Percentiles rank a stretch among this genome's conserved stretches.
Conservation (phyloP, 2,329 filamentous ascomycete genomes). For the Zasmidium angulare region DNA sequence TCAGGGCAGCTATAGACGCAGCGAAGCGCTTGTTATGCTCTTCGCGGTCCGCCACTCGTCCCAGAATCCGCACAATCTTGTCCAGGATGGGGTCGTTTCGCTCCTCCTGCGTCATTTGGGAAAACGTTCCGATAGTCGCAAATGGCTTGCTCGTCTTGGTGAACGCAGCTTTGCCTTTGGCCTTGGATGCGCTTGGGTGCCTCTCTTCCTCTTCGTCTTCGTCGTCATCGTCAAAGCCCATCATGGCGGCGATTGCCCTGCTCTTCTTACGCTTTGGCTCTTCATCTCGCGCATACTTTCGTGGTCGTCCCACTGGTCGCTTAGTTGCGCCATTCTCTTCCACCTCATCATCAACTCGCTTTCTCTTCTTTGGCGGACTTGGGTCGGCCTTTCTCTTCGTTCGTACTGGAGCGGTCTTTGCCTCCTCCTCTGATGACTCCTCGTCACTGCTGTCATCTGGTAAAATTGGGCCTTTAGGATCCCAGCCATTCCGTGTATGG, state of each 20-base stretch:
- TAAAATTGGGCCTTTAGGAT: constrained; percentile 42
- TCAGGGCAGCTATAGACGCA: not conserved
- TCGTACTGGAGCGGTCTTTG: constrained; percentile 16
- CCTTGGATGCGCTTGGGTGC: too few species aligned
- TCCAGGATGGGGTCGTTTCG: constrained; percentile 11
- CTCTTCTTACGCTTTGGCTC: constrained; percentile 3
- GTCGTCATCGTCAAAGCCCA: not conserved
- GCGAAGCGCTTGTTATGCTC: not conserved
- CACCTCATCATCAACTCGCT: constrained; percentile 8
- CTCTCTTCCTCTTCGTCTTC: not conserved
- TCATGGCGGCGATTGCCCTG: not conserved
- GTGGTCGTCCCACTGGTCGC: constrained; percentile 6
- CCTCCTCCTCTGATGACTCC: constrained; percentile 28
- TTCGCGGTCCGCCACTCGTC: constrained; percentile 6
- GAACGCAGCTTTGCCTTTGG: not conserved
- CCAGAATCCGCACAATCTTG: constrained; percentile 12
- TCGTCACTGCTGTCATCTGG: constrained; percentile 35
- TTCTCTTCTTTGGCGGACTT: constrained; percentile 20
- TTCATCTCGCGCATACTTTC: not conserved
- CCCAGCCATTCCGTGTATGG: constrained; percentile 78
- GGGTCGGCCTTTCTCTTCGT: constrained; percentile 2
- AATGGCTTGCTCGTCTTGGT: not conserved
- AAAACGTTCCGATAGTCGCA: too few species aligned
- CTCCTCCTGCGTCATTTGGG: constrained; percentile 1
- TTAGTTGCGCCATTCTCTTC: constrained; percentile 1